Base-by-base conservation (phyloP, 768 basidiomycete genomes). In the Kwoniella mangroviensis region DNA sequence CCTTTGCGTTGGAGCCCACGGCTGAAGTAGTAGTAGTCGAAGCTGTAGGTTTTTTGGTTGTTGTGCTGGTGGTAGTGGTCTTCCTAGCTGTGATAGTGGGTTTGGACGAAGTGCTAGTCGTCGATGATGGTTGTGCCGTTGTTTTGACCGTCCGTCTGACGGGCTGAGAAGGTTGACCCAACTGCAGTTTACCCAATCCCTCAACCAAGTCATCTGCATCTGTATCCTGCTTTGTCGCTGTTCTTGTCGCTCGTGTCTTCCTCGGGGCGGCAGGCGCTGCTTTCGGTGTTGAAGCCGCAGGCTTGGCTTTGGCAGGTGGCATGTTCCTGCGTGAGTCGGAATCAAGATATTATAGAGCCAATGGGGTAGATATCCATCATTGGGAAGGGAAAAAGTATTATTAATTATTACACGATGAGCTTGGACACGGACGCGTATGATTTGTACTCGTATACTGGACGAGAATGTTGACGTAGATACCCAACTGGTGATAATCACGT, bases 181-280 rank as follows among this genome's bases (percentile, higher is more conserved):
- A 62, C 3, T n/a, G 26, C 41, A 69, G 34, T 24, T 68, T 68
- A 19, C 66, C 59, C 43, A 68, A 61, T 12, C 66, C 66, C 21
- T 68, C 58, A 49, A 61, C 66, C 40, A 68, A 60, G 7, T 68
- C 58, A 17, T 68, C 66, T 24, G 58, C 58, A 11, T 56, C 65
- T 19, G 19, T 28, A 15, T 54, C 26, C 19, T 49, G n/a, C 43
- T 67, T 34, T 22, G 58, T 41, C 42, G 63, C 63, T 55, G 63
- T 34, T 54, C n/a, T 53, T 10, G 63, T 43, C 12, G 58, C 21
- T 42, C 41, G 13, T 43, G 58, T 60, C 41, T 22, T 43, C 26
- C 58, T 60, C n/a, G 41, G 17, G 41, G 52, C 26, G 12, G 19
- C 4, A 21, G 63, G 41, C 51, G 65, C 42, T 6, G 43, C 10